phyloP scores from a whole-genome alignment of 1,139 yeast genomes.

The Pichia sp. region DNA sequence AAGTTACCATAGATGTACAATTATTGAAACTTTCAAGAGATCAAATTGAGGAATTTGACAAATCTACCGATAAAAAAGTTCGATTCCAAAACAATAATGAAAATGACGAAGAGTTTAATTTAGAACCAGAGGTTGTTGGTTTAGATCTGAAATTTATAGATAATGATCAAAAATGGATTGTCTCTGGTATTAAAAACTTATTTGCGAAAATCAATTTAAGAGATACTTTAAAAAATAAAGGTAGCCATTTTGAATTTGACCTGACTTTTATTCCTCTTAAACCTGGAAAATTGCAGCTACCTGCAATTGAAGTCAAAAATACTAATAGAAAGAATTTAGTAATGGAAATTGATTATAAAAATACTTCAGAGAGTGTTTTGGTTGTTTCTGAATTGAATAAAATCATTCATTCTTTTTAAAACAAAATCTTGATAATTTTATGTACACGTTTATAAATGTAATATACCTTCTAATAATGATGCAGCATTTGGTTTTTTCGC shows the following conservation, averaged over 20 bases:
- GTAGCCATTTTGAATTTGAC: conserved; percentile 27
- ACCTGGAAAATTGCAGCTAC: conserved; percentile 67
- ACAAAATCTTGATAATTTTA: not conserved
- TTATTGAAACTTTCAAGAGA: conserved; percentile 11
- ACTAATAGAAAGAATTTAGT: conserved; percentile 30
- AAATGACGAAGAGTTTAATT: not conserved
- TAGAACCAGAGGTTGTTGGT: conserved; percentile 13
- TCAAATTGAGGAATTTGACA: conserved; percentile 14
- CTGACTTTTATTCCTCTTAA: conserved; percentile 64
- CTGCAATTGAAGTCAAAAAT: conserved; percentile 48
- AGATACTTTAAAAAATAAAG: conserved; percentile 8
- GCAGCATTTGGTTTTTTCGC: conserved; percentile 69
- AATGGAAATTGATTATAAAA: conserved; percentile 59
- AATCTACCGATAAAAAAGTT: conserved; percentile 26
- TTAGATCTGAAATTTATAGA: conserved; percentile 35
- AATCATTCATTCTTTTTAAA: conserved; percentile 53
- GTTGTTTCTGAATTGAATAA: conserved; percentile 69
- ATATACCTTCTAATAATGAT: conserved; percentile 42
- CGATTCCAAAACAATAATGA: conserved; percentile 24
- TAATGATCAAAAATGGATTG: conserved; percentile 53
- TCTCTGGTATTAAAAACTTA: conserved; percentile 59
- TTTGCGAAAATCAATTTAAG: conserved; percentile 29
- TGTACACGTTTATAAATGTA: not conserved
- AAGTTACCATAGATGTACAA: conserved; percentile 28
- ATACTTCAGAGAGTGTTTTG: conserved; percentile 60